Percentiles rank a stretch among this genome's conserved stretches.
These are phyloP conservation scores for Daldinia bambusicola DNA, from an alignment of 495 filamentous ascomycete species.

Conservation along the genomic window DNA sequence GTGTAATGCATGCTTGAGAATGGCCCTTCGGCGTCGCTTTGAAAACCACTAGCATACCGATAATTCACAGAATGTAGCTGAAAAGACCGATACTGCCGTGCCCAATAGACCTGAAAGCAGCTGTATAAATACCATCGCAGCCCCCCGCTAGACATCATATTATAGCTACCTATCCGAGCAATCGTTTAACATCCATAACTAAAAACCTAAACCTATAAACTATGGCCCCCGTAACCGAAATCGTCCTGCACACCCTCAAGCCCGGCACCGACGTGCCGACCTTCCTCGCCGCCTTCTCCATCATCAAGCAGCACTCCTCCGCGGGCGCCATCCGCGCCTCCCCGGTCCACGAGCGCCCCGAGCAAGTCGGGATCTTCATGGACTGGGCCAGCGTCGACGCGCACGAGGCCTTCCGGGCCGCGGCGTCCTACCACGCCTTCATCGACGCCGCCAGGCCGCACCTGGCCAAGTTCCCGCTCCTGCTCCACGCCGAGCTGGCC, in stretches of 20 bases:
- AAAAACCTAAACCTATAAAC: background rate
- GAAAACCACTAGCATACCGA: background rate
- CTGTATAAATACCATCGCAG: background rate
- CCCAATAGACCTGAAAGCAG: background rate
- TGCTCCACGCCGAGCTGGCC: slow-evolving; percentile 22
- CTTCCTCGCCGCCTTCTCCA: slow-evolving; percentile 9
- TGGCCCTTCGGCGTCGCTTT: background rate
- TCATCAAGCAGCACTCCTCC: background rate
- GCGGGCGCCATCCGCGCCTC: slow-evolving; percentile 21
- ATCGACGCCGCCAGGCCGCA: background rate
- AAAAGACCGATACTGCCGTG: background rate
- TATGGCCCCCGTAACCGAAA: slow-evolving; percentile 37
- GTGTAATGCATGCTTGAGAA: background rate
- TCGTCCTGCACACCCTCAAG: slow-evolving; percentile 22
- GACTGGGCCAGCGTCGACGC: slow-evolving; percentile 35
- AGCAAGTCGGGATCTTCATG: slow-evolving; percentile 25
- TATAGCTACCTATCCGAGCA: background rate
- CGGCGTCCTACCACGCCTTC: slow-evolving; percentile 2
- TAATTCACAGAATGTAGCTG: background rate
- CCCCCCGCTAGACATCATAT: background rate
- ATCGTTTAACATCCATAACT: background rate
- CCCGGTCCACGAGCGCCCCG: slow-evolving; percentile 10
- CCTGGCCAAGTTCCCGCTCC: background rate
- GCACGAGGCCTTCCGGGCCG: slow-evolving; percentile 15
- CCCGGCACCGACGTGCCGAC: slow-evolving; percentile 3